phyloP scores from a whole-genome alignment of 352 stramenopile species.

The Globisporangium viniferum region DNA sequence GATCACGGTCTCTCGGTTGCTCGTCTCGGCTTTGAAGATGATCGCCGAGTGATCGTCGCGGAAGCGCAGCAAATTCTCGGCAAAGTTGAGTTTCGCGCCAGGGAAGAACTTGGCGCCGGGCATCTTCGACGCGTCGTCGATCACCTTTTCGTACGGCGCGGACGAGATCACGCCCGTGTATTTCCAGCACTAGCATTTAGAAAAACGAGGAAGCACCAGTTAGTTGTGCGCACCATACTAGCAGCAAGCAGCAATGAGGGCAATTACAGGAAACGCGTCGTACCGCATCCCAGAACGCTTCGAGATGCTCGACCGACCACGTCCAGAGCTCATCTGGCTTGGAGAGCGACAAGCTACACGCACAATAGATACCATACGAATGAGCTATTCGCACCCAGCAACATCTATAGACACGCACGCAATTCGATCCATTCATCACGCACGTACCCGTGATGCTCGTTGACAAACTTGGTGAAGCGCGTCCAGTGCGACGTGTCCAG shows the following conservation, averaged over 20 bases:
- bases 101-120: slow-evolving; percentile 71
- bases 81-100: slow-evolving; percentile 67
- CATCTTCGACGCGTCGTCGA: slow-evolving; percentile 70
- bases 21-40: slow-evolving; percentile 74
- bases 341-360: slow-evolving; percentile 32
- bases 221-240: neutral
- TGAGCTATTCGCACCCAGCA: neutral
- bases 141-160: slow-evolving; percentile 44
- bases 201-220: neutral
- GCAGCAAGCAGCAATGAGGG: neutral
- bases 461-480: slow-evolving; percentile 62
- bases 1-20: slow-evolving; percentile 49
- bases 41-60: slow-evolving; percentile 68
- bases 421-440: slow-evolving; percentile 1
- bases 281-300: slow-evolving; percentile 60
- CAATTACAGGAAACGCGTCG: neutral
- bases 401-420: neutral
- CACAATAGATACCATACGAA: neutral
- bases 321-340: slow-evolving; percentile 57
- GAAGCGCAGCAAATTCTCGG: slow-evolving; percentile 72
- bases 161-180: slow-evolving; percentile 68
- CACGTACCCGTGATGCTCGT: slow-evolving; percentile 51
- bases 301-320: slow-evolving; percentile 69
- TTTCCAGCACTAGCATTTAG: slow-evolving; percentile 49
- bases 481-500: slow-evolving; percentile 62